phyloP scores from a whole-genome alignment of 768 basidiomycete species.

The Kwoniella pini region DNA sequence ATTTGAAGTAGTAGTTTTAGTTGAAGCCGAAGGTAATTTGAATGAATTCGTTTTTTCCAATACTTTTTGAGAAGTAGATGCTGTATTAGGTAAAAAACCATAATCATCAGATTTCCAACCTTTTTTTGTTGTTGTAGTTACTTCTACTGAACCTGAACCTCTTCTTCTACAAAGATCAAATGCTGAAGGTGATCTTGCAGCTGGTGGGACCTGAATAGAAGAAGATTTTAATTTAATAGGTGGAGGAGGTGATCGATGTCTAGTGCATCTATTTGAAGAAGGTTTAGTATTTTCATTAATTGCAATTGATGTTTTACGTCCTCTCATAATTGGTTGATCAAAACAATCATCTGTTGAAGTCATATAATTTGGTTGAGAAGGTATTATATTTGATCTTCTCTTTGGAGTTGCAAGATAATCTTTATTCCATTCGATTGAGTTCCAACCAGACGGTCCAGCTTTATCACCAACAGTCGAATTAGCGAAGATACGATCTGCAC shows the following conservation, averaged over 20 bases:
- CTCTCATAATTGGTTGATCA: not conserved
- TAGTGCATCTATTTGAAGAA: conserved; percentile 14
- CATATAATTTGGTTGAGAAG: not conserved
- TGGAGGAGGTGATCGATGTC: conserved; percentile 20
- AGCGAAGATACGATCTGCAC: not conserved
- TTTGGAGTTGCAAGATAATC: conserved; percentile 6
- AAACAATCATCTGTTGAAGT: conserved; percentile 16
- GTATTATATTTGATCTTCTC: conserved; percentile 1
- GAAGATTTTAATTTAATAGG: not conserved
- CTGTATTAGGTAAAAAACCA: conserved; percentile 20
- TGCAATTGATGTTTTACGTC: conserved; percentile 16
- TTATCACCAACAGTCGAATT: not conserved
- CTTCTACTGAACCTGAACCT: conserved; percentile 7
- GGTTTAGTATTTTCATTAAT: conserved; percentile 17
- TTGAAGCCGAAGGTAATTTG: conserved; percentile 10
- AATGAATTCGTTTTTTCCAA: not conserved
- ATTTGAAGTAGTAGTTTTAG: not conserved
- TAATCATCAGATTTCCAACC: conserved; percentile 25
- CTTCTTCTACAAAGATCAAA: conserved; percentile 17
- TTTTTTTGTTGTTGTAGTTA: not conserved
- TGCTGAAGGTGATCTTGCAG: conserved; percentile 19
- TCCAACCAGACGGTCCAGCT: not conserved
- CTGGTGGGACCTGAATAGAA: conserved; percentile 10
- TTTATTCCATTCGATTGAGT: not conserved
- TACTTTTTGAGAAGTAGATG: not conserved